Percentiles rank a stretch among this genome's conserved stretches.
Conservation (phyloP, 2,329 filamentous ascomycete species). For the Scytalidium lignicola region DNA sequence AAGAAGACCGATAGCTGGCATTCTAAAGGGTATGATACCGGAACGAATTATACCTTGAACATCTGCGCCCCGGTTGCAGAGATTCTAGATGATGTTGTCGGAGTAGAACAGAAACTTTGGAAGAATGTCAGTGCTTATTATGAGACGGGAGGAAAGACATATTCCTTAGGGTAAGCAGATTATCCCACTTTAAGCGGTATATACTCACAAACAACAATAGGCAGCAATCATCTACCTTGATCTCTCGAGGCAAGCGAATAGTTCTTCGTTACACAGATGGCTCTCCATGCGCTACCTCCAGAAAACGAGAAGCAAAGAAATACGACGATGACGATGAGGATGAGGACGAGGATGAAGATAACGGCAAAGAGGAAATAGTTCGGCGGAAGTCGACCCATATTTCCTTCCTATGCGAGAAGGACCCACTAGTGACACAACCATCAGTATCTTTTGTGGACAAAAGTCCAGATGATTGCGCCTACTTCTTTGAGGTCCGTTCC, state of each 20-base stretch:
- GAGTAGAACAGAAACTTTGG: slow-evolving; percentile 58
- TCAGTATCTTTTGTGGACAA: slow-evolving; percentile 76
- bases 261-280: slow-evolving; percentile 73
- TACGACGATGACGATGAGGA: slow-evolving; percentile 29
- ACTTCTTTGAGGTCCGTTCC: slow-evolving; percentile 91
- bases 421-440: slow-evolving; percentile 63
- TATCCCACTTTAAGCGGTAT: background rate
- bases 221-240: slow-evolving; percentile 31
- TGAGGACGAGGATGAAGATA: slow-evolving; percentile 31
- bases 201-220: slow-evolving; percentile 3
- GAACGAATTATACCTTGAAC: slow-evolving; percentile 78
- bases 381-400: slow-evolving; percentile 78
- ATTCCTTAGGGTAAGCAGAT: slow-evolving; percentile 66
- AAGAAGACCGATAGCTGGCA: slow-evolving; percentile 55
- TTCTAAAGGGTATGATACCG: slow-evolving; percentile 64
- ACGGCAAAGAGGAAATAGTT: slow-evolving; percentile 13
- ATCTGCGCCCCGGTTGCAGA: slow-evolving; percentile 74
- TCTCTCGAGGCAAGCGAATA: slow-evolving; percentile 65
- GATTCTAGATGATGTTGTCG: slow-evolving; percentile 55
- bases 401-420: slow-evolving; percentile 87
- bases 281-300: slow-evolving; percentile 60
- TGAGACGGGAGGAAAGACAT: slow-evolving; percentile 57
- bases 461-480: slow-evolving; percentile 85
- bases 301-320: slow-evolving; percentile 29
- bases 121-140: slow-evolving; percentile 78